Evolutionary conservation across 2,329 filamentous ascomycete species (phyloP).

Genomic region (Cladosporium cucumerinum): DNA sequence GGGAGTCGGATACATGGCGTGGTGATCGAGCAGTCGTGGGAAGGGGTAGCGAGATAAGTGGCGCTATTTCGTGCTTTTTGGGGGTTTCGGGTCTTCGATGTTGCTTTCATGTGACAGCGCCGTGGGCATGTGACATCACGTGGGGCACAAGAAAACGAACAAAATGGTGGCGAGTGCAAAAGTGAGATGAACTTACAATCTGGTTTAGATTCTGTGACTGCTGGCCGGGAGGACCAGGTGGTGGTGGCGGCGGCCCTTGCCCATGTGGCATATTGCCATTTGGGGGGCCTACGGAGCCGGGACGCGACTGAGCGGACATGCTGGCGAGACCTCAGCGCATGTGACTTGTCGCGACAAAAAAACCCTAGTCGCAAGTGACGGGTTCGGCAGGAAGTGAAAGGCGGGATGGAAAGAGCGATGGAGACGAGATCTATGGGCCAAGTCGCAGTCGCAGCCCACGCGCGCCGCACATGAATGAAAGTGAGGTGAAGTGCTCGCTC

Average conservation of each 20-base stretch:
- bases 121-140: not conserved
- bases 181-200: slow-evolving; percentile 65
- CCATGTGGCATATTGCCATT: slow-evolving; percentile 40
- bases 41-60: not conserved
- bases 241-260: slow-evolving; percentile 39
- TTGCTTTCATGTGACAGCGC: not conserved
- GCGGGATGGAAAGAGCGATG: not conserved
- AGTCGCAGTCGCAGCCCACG: not conserved
- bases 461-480: not conserved
- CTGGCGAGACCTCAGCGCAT: slow-evolving; percentile 1
- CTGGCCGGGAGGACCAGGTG: slow-evolving; percentile 41
- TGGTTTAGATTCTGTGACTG: slow-evolving; percentile 91
- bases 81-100: not conserved
- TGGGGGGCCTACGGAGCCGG: slow-evolving; percentile 35
- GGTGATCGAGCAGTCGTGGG: not conserved
- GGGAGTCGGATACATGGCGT: not conserved
- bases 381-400: not conserved
- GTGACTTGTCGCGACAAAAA: not conserved
- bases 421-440: not conserved
- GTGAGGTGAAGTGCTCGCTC: slow-evolving; percentile 8
- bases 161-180: not conserved
- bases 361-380: not conserved
- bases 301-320: slow-evolving; percentile 29
- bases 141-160: not conserved
- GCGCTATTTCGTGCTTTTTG: not conserved